Base-by-base conservation (phyloP, 176 grass and related monocot genomes). In the Panicum miliaceum region DNA sequence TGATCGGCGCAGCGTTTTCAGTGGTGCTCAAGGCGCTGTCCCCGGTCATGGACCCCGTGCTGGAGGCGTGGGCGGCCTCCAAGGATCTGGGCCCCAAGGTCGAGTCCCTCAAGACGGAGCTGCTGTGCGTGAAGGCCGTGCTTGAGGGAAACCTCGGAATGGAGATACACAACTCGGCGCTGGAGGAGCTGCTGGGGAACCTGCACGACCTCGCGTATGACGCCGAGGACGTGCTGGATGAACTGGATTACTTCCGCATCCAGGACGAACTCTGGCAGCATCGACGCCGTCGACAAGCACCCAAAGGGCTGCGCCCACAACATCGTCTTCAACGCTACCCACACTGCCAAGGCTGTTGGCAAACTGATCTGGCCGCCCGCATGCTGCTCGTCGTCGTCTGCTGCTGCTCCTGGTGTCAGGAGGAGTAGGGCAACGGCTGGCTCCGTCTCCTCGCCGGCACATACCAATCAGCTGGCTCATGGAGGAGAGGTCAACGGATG, bases 1-100 rank as follows among this genome's bases (percentile, higher is more conserved):
- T 51, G 48, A 1, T 77, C 0, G n/a, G 12, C 18, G 65, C 38
- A 0, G 68, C 36, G 12, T 0, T 4, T 3, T 87, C 78, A 37
- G 70, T 81, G 60, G 19, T 87, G 1, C 35, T 36, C 85, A 81
- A 81, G 78, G 85, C 85, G 0, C 36, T 81, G 35, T 1, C 4
- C 37, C 58, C 58, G 0, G 4, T 58, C 0, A 2, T 23, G 0
- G 48, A 22, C 4, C 5, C 22, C 1, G 4, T 86, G 14, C 20
- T 86, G 22, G 76, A 89, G 76, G 60, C 15, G 0, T 89, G 88
- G 88, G 88, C 48, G 4, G 83, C 75, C 3, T 67, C 68, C 22
- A 0, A 4, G 0, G 36, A 10, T 2, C 76, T 89, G 1, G 87
- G 82, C 11, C 1, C 1, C 2, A 75, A 85, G 27, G 22, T 85